phyloP scores from a whole-genome alignment of 192 early-diverging fungal species.

The Kickxella alabastrina region DNA sequence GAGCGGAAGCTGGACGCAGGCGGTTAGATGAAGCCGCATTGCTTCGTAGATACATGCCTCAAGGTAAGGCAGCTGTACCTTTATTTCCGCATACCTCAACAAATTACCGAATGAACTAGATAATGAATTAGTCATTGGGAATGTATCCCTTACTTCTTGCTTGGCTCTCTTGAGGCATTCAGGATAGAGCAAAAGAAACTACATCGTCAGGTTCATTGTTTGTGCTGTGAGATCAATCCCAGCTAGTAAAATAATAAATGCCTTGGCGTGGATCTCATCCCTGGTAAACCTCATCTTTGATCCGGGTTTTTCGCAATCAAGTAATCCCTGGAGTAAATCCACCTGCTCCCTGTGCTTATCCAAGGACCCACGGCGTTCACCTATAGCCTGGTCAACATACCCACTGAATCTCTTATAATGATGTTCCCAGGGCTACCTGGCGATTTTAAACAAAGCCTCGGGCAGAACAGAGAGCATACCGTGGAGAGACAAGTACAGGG shows the following conservation, averaged over 20 bases:
- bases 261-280: slow-evolving; percentile 31
- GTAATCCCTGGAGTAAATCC: slow-evolving; percentile 24
- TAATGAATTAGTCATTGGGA: not conserved
- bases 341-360: not conserved
- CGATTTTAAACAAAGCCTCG: slow-evolving; percentile 1
- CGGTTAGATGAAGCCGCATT: slow-evolving; percentile 17
- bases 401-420: slow-evolving; percentile 2
- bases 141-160: slow-evolving; percentile 12
- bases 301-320: slow-evolving; percentile 25
- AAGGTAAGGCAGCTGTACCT: slow-evolving; percentile 9
- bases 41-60: slow-evolving; percentile 37
- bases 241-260: slow-evolving; percentile 15
- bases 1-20: slow-evolving; percentile 23
- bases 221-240: slow-evolving; percentile 27
- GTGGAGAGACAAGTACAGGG: slow-evolving; percentile 14
- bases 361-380: not conserved
- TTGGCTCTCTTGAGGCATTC: slow-evolving; percentile 1
- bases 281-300: slow-evolving; percentile 2
- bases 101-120: too few species aligned
- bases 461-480: slow-evolving; percentile 21
- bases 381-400: slow-evolving; percentile 13
- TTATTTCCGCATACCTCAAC: not conserved
- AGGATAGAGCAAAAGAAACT: slow-evolving; percentile 28
- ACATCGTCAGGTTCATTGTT: slow-evolving; percentile 30
- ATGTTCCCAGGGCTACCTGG: slow-evolving; percentile 23